phyloP scores from a whole-genome alignment of 1,284 basidiomycete genomes.

The Mrakiaceae sp. region DNA sequence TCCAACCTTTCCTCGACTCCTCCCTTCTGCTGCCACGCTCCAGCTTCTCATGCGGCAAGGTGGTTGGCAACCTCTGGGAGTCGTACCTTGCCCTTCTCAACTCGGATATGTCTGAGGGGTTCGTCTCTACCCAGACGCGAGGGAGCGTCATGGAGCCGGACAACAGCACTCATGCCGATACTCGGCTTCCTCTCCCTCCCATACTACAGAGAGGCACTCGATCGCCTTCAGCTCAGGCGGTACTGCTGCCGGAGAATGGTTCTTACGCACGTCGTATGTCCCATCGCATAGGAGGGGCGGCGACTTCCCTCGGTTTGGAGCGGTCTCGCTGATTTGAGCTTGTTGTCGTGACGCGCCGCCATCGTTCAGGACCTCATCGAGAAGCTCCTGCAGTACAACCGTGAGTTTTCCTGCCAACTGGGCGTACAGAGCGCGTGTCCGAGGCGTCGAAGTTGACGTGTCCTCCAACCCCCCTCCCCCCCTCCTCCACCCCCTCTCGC shows the following conservation, averaged over 20 bases:
- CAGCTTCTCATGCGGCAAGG: slow-evolving; percentile 87
- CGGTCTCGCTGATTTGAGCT: neutral
- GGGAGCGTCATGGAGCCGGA: no score
- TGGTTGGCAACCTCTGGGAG: slow-evolving; percentile 87
- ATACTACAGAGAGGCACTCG: slow-evolving; percentile 71
- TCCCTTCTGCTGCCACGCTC: slow-evolving; percentile 69
- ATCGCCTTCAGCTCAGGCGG: slow-evolving; percentile 77
- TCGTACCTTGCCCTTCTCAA: slow-evolving; percentile 67
- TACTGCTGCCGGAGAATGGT: slow-evolving; percentile 98
- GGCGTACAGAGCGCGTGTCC: neutral
- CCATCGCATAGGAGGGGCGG: no score
- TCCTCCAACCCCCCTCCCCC: neutral
- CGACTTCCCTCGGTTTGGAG: neutral
- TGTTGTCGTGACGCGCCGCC: neutral
- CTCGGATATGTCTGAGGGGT: slow-evolving; percentile 76
- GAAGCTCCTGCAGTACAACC: slow-evolving; percentile 60
- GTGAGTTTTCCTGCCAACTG: neutral
- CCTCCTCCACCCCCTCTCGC: neutral
- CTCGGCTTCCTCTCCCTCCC: neutral
- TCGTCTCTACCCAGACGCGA: slow-evolving; percentile 27
- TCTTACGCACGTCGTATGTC: slow-evolving; percentile 64
- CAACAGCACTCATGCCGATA: neutral
- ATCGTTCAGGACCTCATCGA: slow-evolving; percentile 65
- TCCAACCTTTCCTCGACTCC: neutral
- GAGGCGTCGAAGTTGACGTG: no score